Evolutionary conservation across 495 filamentous ascomycete species (phyloP).

Genomic region (Baudoinia panamericana): DNA sequence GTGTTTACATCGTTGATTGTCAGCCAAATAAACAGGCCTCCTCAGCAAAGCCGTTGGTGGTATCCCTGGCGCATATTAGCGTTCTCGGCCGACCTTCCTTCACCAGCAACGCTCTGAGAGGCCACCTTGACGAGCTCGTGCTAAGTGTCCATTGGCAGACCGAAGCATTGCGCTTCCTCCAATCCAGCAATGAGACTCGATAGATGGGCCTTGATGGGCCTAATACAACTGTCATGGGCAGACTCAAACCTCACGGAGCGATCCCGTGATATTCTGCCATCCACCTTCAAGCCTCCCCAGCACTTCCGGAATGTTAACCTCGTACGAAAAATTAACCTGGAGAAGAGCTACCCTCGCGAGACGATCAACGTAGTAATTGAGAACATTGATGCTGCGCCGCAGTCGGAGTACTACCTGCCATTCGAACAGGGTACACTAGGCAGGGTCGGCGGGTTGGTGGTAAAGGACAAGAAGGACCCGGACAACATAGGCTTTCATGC

Average conservation of each 20-base stretch:
- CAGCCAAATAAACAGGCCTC: no score
- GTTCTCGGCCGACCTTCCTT: no score
- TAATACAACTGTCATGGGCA: slow-evolving; percentile 24
- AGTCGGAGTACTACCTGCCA: slow-evolving; percentile 78
- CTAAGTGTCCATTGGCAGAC: neutral
- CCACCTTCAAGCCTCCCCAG: slow-evolving; percentile 71
- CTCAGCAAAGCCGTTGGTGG: no score
- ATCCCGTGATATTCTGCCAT: slow-evolving; percentile 45
- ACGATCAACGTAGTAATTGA: slow-evolving; percentile 87
- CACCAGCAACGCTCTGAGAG: no score
- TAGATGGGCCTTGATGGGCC: slow-evolving; percentile 15
- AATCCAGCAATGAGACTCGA: slow-evolving; percentile 16
- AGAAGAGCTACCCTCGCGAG: slow-evolving; percentile 82
- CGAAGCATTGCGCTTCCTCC: neutral
- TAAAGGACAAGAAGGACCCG: slow-evolving; percentile 72
- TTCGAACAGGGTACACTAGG: slow-evolving; percentile 62
- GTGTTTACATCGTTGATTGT: no score
- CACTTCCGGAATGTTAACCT: slow-evolving; percentile 87
- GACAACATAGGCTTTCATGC: slow-evolving; percentile 53
- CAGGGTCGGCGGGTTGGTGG: slow-evolving; percentile 74
- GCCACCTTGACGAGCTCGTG: slow-evolving; percentile 1
- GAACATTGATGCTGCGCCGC: slow-evolving; percentile 63
- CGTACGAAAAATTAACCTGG: slow-evolving; percentile 77
- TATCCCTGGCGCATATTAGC: no score
- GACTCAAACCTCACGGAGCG: slow-evolving; percentile 31